Percentiles rank a stretch among this genome's conserved stretches.
These are phyloP conservation scores for Mucor piriformis DNA, from an alignment of 371 early-diverging fungal genomes.

Conservation along the genomic window DNA sequence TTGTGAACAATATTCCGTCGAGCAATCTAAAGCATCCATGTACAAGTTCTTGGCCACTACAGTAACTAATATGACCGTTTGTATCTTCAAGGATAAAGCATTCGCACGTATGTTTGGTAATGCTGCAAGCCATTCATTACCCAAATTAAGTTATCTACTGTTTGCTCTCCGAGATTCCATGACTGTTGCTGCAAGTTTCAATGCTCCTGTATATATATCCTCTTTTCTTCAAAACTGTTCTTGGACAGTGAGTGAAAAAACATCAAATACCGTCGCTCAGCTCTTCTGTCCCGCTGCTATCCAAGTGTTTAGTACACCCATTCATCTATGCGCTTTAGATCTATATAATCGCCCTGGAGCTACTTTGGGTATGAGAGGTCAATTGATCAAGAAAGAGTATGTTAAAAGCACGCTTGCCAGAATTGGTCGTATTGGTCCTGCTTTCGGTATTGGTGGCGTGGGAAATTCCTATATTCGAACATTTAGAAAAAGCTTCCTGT, in stretches of 20 bases:
- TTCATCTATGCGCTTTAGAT: conserved; percentile 66
- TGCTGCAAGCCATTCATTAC: conserved; percentile 48
- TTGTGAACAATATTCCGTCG: conserved; percentile 39
- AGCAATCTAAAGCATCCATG: conserved; percentile 27
- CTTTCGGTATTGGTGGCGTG: conserved; percentile 74
- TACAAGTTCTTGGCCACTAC: conserved; percentile 67
- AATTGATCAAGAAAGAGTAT: conserved; percentile 56
- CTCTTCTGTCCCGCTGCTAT: conserved; percentile 58
- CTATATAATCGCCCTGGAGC: conserved; percentile 57
- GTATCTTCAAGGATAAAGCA: conserved; percentile 63
- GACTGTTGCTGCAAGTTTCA: conserved; percentile 72
- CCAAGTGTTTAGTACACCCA: conserved; percentile 61
- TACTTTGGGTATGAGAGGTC: conserved; percentile 27
- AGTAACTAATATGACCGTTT: conserved; percentile 55
- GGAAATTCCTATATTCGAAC: conserved; percentile 51
- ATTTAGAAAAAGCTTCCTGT: too few species aligned
- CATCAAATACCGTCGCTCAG: conserved; percentile 50
- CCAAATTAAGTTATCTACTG: conserved; percentile 50
- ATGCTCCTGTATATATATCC: conserved; percentile 54
- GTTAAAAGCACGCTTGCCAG: conserved; percentile 59
- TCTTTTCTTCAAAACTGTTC: conserved; percentile 24
- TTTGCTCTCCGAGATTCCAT: conserved; percentile 66
- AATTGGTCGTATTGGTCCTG: conserved; percentile 69
- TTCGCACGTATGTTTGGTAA: conserved; percentile 68
- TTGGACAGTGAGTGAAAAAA: conserved; percentile 16